Evolutionary conservation across 768 basidiomycete species (phyloP).

Genomic region (Leccinum broughii): DNA sequence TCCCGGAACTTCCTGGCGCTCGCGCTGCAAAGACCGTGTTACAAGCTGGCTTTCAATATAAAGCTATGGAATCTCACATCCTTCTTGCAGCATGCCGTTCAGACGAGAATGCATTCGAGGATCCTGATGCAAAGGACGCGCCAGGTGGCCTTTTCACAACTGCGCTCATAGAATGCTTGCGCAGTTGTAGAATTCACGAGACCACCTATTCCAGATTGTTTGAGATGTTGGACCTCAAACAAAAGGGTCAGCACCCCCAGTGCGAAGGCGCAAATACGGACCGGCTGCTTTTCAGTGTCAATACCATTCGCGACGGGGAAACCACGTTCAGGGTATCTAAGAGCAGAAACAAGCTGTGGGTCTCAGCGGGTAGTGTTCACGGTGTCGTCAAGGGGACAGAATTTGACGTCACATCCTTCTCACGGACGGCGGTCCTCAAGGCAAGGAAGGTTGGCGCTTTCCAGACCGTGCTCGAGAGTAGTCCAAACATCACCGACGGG

Average conservation of each 20-base stretch:
- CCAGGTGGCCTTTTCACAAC: conserved; percentile 22
- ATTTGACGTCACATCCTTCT: conserved; percentile 9
- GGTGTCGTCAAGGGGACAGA: conserved; percentile 16
- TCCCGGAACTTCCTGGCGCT: conserved; percentile 1
- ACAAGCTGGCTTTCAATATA: conserved; percentile 16
- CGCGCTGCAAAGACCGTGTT: conserved; percentile 11
- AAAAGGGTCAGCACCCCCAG: conserved; percentile 15
- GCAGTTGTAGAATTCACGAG: conserved; percentile 7
- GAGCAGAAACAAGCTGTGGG: conserved; percentile 2
- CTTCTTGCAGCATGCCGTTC: conserved; percentile 25
- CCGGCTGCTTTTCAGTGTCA: conserved; percentile 22
- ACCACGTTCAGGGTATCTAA: conserved; percentile 19
- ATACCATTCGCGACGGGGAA: conserved; percentile 12
- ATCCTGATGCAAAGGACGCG: conserved; percentile 4
- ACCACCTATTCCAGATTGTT: conserved; percentile 17
- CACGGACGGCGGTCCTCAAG: conserved; percentile 8
- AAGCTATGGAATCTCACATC: conserved; percentile 21
- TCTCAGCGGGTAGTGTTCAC: conserved; percentile 22
- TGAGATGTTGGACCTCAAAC: conserved; percentile 14
- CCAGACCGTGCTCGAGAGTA: conserved; percentile 14
- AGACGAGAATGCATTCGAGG: conserved; percentile 14
- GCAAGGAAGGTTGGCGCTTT: conserved; percentile 18
- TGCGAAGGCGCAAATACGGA: conserved; percentile 20
- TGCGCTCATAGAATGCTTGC: conserved; percentile 19
- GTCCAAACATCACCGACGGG: conserved; percentile 2